These are phyloP conservation scores for Tulasnella sp. DNA, from an alignment of 768 basidiomycete species.

Conservation along the genomic window DNA sequence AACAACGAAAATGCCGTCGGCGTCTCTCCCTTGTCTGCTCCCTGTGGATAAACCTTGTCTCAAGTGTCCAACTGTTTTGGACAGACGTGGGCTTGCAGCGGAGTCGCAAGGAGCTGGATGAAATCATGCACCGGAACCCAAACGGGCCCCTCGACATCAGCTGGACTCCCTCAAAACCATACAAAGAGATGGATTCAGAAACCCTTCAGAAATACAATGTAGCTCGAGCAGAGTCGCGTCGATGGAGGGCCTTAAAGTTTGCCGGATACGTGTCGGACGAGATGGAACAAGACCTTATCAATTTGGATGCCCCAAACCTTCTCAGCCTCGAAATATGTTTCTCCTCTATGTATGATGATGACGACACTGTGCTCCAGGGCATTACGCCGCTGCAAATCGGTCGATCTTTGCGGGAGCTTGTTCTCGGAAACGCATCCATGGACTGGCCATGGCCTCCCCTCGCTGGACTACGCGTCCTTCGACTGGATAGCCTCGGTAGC, in stretches of 20 bases:
- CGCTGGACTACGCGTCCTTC: background rate
- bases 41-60: background rate
- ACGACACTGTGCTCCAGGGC: too few relatives aligned
- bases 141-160: background rate
- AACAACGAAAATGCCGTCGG: background rate
- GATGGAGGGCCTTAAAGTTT: background rate
- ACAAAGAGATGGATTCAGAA: background rate
- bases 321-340: background rate
- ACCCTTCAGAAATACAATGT: background rate
- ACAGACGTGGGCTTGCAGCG: background rate
- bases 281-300: background rate
- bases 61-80: background rate
- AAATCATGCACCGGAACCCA: background rate
- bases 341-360: too few relatives aligned
- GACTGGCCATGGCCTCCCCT: background rate
- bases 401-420: too few relatives aligned
- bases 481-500: background rate
- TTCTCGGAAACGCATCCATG: background rate
- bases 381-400: too few relatives aligned
- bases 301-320: background rate
- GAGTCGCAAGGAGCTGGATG: background rate
- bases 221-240: background rate
- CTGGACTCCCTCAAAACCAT: background rate
- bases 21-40: background rate
- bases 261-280: background rate